Evolutionary conservation across 2,329 filamentous ascomycete species (phyloP), one percentile per base, ranked within the genome.

Genomic region (Emmonsiellopsis sp.): DNA sequence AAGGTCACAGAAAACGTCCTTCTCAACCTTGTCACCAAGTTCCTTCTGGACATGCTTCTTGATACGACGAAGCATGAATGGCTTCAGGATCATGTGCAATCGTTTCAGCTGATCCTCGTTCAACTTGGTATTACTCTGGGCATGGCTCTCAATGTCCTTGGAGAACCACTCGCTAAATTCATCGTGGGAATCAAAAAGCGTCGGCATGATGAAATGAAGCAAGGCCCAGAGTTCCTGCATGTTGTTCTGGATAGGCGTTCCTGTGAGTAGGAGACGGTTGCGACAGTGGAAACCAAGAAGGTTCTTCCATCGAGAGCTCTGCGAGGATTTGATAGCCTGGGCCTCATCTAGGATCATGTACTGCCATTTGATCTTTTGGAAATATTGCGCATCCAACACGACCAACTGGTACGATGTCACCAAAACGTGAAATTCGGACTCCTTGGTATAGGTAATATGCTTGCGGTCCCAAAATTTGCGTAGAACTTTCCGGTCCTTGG

Each of bases 11-110:
- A 92, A 97, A 55, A 98, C 82, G 63, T 98, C 93, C 57, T 89
- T 77, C 71, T 98, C 93, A 55, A 97, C 94, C 83, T 98, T 98
- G 81, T 98, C 93, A 46, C 93, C 93, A 48, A 98, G 83, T 70
- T 98, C 93, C 71, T 97, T 96, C 70, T 98, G 93, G 49, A 98
- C 93, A 69, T 98, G 92, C 76, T 97, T 97, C 83, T 98, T 98
- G 72, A 98, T 89, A 82, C 93, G 92, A 63, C 93, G 88, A 68
- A 98, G 82, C 93, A 98, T 98, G 77, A 98, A 98, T 0, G 93
- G 93, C 74, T 98, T 97, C 60, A 98, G 74, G 62, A 98, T 98
- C 91, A 97, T 95, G 71, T 98, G 93, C 62, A 98, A 76, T 73
- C 93, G 88, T 73, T 90, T 90, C 51, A 98, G 83, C 73, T 98